A percentile compares a stretch with the other conserved stretches of the same genome.
phyloP scores from a whole-genome alignment of 148 eudicot species.

The Suaeda aralocaspica region DNA sequence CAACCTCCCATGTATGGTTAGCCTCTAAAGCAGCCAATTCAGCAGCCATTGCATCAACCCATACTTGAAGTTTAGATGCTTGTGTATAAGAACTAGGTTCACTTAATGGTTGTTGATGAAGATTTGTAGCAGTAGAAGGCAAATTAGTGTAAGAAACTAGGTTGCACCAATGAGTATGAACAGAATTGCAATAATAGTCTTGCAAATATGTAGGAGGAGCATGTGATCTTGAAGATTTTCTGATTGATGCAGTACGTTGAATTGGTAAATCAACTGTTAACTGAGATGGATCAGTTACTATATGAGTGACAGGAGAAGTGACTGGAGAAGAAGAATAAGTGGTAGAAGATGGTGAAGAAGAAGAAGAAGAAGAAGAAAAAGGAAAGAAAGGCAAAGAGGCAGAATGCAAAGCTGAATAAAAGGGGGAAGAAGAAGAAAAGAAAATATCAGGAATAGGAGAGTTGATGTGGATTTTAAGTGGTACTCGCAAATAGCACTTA shows the following conservation, averaged over 20 bases:
- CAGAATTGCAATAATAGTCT: background rate
- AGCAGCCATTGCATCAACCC: background rate
- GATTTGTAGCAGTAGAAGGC: too few relatives aligned
- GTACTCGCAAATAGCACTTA: too few relatives aligned
- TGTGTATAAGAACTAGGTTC: background rate
- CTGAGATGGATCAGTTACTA: too few relatives aligned
- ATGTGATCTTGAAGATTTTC: background rate
- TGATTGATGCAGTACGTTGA: background rate
- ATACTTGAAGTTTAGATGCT: background rate
- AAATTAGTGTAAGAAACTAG: background rate
- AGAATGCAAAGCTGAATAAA: too few relatives aligned
- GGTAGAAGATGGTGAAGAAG: too few relatives aligned
- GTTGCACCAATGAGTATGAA: background rate
- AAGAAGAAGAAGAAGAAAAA: too few relatives aligned
- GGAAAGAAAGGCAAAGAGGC: too few relatives aligned
- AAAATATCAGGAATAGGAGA: background rate
- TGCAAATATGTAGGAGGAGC: background rate
- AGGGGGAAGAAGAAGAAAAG: background rate
- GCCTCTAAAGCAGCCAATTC: background rate
- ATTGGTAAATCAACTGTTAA: too few relatives aligned
- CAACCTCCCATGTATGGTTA: background rate
- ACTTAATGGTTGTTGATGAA: background rate
- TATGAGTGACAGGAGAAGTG: too few relatives aligned
- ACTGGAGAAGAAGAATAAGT: too few relatives aligned
- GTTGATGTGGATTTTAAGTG: too few relatives aligned